A percentile compares a stretch with the other conserved stretches of the same genome.
Conservation (phyloP, 345 rosid genomes). For the Moricandia arvensis region DNA sequence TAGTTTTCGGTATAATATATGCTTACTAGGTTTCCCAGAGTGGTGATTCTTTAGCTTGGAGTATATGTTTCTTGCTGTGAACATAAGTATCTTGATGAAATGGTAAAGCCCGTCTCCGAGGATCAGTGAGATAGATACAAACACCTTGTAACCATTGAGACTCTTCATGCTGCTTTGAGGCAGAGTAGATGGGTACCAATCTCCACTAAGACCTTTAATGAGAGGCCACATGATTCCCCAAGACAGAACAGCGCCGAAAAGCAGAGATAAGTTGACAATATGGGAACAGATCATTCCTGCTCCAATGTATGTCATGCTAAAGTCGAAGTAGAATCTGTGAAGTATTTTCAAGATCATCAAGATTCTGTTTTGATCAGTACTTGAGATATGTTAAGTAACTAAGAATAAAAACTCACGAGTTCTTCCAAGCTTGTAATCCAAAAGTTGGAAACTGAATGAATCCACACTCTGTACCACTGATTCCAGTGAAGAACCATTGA, state of each 20-base stretch:
- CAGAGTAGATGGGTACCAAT: constrained; percentile 60
- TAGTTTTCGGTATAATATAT: background rate
- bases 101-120: constrained; percentile 94
- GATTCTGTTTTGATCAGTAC: background rate
- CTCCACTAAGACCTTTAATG: constrained; percentile 62
- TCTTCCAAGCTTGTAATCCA: constrained; percentile 64
- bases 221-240: constrained; percentile 99
- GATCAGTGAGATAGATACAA: constrained; percentile 75
- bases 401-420: constrained; percentile 51
- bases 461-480: constrained; percentile 49
- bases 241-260: constrained; percentile 77
- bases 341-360: constrained; percentile 22
- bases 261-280: constrained; percentile 76
- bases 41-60: constrained; percentile 36
- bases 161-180: constrained; percentile 75
- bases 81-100: constrained; percentile 68
- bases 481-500: constrained; percentile 73
- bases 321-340: constrained; percentile 87
- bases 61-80: constrained; percentile 52
- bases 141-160: constrained; percentile 92
- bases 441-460: constrained; percentile 74
- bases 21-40: constrained; percentile 45
- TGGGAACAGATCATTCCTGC: constrained; percentile 97
- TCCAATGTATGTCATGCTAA: constrained; percentile 81
- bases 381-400: background rate